Evolutionary conservation across 306 rosid genomes (phyloP), one percentile per base, ranked within the genome.

Genomic region (Corylus avellana): DNA sequence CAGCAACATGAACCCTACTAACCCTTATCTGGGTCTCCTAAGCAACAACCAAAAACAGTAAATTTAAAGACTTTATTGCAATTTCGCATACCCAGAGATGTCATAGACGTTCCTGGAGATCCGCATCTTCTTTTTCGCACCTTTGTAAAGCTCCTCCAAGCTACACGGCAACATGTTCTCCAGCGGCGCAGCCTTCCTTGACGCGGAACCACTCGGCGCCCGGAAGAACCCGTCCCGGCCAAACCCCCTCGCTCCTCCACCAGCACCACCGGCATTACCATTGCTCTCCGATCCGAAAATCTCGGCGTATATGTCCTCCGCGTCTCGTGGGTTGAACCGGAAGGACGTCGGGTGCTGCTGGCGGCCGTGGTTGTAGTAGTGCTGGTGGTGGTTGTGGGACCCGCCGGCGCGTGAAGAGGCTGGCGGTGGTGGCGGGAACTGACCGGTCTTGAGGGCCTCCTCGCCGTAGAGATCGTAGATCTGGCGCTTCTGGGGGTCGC

Each of bases 401-500:
- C 71, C 8, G 91, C 47, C 4, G 79, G 54, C 5, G 79, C 68
- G 5, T 83, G 71, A 3, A 0, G 92, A 79, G 0, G 88, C 66
- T 0, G 86, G 78, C 0, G 85, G 74, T 3, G 93, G 89, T 5
- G 96, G 92, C 1, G 97, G 97, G 73, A 93, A 84, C 20, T 88
- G 97, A 6, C 97, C 98, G 9, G 96, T 86, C 77, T 96, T 91
- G 35, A 96, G 87, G 0, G 92, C 94, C 64, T 90, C 97, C 81
- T 93, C 98, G 20, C 97, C 97, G 85, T 91, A 90, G 20, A 88
- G 93, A 83, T 93, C 98, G 80, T 96, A 93, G 96, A 96, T 93
- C 96, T 91, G 98, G 72, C 98, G 97, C 91, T 96, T 96, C 73
- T 85, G 81, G 3, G 96, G 97, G 77, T 91, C 98, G 78, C 89